Evolutionary conservation across 495 filamentous ascomycete genomes (phyloP).

Genomic region (Pseudomonodictys pantanalensis): DNA sequence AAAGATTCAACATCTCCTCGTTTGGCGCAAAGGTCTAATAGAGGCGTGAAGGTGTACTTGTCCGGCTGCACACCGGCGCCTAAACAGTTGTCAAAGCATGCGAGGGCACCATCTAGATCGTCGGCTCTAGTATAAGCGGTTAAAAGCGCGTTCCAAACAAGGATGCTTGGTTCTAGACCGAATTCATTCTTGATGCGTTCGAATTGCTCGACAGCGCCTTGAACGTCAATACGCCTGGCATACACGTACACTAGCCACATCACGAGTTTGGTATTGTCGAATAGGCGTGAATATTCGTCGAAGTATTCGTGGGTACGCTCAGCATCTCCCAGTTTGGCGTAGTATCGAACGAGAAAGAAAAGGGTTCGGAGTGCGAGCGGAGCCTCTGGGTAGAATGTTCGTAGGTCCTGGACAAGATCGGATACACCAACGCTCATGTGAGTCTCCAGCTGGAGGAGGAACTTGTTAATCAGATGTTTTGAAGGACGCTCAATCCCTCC

Average conservation of each 20-base stretch:
- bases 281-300: slow-evolving; percentile 49
- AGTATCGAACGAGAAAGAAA: slow-evolving; percentile 41
- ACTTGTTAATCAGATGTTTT: neutral
- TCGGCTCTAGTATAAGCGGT: slow-evolving; percentile 63
- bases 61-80: slow-evolving; percentile 49
- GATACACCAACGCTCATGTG: slow-evolving; percentile 7
- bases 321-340: slow-evolving; percentile 55
- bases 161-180: slow-evolving; percentile 50
- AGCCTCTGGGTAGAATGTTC: slow-evolving; percentile 14
- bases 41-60: slow-evolving; percentile 60
- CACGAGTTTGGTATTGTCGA: slow-evolving; percentile 36
- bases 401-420: slow-evolving; percentile 23
- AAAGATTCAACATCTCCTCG: slow-evolving; percentile 71
- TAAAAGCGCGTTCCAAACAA: slow-evolving; percentile 75
- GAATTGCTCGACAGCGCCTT: slow-evolving; percentile 58
- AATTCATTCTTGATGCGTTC: slow-evolving; percentile 53
- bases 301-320: slow-evolving; percentile 55
- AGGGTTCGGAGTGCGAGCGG: slow-evolving; percentile 1
- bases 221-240: slow-evolving; percentile 60
- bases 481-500: slow-evolving; percentile 4
- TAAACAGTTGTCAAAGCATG: slow-evolving; percentile 57
- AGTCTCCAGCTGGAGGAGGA: slow-evolving; percentile 4
- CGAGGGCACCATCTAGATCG: slow-evolving; percentile 62
- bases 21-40: slow-evolving; percentile 69
- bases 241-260: slow-evolving; percentile 60